Base-by-base conservation (phyloP, 768 basidiomycete genomes). In the Ramaria sp. region DNA sequence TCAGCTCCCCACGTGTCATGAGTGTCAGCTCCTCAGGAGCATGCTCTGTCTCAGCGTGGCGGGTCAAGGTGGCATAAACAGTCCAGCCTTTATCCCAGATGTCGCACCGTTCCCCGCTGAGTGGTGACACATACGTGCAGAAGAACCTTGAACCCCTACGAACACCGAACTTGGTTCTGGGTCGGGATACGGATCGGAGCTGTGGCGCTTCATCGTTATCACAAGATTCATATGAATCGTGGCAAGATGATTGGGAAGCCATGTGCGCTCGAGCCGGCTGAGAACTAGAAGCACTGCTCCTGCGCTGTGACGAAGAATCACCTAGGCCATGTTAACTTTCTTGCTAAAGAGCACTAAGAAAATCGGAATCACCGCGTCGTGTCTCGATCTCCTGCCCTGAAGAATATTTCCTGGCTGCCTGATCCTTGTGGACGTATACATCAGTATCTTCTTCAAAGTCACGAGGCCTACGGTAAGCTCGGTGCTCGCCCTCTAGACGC, bases 41-140 rank as follows among this genome's bases (percentile, higher is more conserved):
- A 27, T 54, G 53, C 27, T 54, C 53, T 12, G 33, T 27, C 53
- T 54, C 53, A 1, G 53, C 53, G 30, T 54, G 53, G 27, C 53
- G 37, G 43, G 12, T 43, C 15, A 54, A 24, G 43, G 53, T 54
- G 17, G 53, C 53, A 45, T 41, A 43, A 10, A 54, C 53, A 7
- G 53, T 42, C 53, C 53, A 54, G 39, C 53, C 53, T 33, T 54
- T 33, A 45, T 54, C 53, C 53, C 53, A 54, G 9, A 39, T 39
- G 22, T 19, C 53, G 30, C 53, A 54, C 27, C 53, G 34, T 27
- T 54, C 53, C 13, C 53, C 53, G 7, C 41, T 54, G 7, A 45
- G 4, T 19, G 37, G 39, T 11, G 53, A 54, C 17, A 54, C 53
- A 20, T 54, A 54, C 12, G 39, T 54, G 53, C 53, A 54, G 41